These are phyloP conservation scores for Salix viminalis DNA, from an alignment of 345 rosid genomes.

Conservation along the genomic window DNA sequence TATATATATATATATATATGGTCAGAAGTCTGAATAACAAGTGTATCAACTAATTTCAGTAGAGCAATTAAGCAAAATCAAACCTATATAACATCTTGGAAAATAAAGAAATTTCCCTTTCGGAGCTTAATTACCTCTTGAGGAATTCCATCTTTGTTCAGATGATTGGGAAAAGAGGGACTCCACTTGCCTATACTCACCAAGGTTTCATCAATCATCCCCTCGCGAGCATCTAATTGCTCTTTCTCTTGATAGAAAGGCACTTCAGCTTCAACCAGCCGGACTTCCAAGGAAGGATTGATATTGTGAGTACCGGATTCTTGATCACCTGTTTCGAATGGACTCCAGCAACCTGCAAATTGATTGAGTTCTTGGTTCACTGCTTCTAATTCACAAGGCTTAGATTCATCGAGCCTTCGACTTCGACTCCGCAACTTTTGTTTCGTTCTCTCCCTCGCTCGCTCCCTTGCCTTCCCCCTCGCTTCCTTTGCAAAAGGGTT, in stretches of 20 bases:
- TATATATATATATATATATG: no score
- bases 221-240: conserved; percentile 10
- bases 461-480: conserved; percentile 59
- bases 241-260: conserved; percentile 4
- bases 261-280: conserved; percentile 11
- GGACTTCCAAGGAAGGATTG: conserved; percentile 2
- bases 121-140: conserved; percentile 28
- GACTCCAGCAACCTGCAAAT: conserved; percentile 12
- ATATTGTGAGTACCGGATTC: conserved; percentile 18
- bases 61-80: not conserved
- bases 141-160: conserved; percentile 20
- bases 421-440: conserved; percentile 30
- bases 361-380: conserved; percentile 16
- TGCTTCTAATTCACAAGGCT: conserved; percentile 6
- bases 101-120: not conserved
- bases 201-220: conserved; percentile 23
- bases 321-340: conserved; percentile 8
- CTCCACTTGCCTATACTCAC: conserved; percentile 31
- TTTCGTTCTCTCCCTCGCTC: conserved; percentile 65
- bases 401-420: conserved; percentile 9
- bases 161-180: conserved; percentile 26
- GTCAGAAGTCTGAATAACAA: not conserved
- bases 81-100: not conserved
- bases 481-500: conserved; percentile 39
- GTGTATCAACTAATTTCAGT: not conserved